phyloP scores from a whole-genome alignment of 2,329 filamentous ascomycete species.

The Stemphylium beticola region DNA sequence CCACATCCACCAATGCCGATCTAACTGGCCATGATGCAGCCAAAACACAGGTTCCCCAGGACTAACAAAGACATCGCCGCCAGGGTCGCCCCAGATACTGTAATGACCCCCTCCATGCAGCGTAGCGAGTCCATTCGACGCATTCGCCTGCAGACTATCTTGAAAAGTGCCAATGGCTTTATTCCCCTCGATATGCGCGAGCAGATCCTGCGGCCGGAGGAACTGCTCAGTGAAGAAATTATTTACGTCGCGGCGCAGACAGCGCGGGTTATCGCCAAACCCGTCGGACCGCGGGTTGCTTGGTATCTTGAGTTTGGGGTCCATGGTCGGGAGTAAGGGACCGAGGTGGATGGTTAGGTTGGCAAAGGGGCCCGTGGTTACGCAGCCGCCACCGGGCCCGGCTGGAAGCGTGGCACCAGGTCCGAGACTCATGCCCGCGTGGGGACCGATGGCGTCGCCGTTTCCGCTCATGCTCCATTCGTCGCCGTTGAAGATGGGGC shows the following conservation, averaged over 20 bases:
- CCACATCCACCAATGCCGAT: slow-evolving; percentile 60
- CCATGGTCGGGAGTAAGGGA: slow-evolving; percentile 51
- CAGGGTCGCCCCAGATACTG: slow-evolving; percentile 52
- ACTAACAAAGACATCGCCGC: slow-evolving; percentile 55
- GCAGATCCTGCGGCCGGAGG: slow-evolving; percentile 26
- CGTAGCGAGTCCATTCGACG: slow-evolving; percentile 14
- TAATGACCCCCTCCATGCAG: slow-evolving; percentile 57
- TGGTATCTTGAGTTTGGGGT: slow-evolving; percentile 36
- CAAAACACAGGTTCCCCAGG: slow-evolving; percentile 57
- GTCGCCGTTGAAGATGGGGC: slow-evolving; percentile 63
- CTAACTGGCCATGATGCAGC: slow-evolving; percentile 57
- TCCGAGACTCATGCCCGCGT: slow-evolving; percentile 22
- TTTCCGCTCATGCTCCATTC: slow-evolving; percentile 58
- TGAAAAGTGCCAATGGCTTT: slow-evolving; percentile 35
- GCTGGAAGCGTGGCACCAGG: slow-evolving; percentile 47
- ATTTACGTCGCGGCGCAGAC: slow-evolving; percentile 41
- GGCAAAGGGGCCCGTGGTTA: slow-evolving; percentile 59
- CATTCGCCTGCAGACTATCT: slow-evolving; percentile 28
- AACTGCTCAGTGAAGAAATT: slow-evolving; percentile 31
- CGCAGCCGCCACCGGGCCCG: slow-evolving; percentile 63
- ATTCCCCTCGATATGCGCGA: slow-evolving; percentile 31
- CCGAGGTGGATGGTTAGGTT: slow-evolving; percentile 55
- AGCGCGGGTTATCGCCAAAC: slow-evolving; percentile 40
- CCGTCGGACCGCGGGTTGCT: slow-evolving; percentile 41
- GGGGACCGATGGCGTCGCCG: slow-evolving; percentile 43